Conservation (phyloP, 257 asterid species). For the Coffea canephora region DNA sequence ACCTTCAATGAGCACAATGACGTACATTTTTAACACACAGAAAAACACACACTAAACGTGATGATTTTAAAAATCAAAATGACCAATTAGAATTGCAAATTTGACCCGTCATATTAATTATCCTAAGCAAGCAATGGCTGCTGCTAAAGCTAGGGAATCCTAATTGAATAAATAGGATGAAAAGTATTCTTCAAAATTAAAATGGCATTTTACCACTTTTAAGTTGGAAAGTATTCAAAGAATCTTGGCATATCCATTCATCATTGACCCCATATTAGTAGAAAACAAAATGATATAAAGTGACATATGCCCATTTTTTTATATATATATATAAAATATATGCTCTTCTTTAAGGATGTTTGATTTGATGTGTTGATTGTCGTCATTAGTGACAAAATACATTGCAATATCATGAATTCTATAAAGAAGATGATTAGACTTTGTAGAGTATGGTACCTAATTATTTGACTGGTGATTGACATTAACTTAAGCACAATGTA, state of each 20-base stretch:
- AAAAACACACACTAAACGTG: background rate
- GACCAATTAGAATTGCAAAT: background rate
- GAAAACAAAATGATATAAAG: background rate
- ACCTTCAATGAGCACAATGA: too few relatives aligned
- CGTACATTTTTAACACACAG: background rate
- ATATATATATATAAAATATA: too few relatives aligned
- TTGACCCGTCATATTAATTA: background rate
- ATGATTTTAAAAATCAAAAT: background rate
- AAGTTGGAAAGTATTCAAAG: background rate
- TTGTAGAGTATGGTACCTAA: background rate
- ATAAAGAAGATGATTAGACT: too few relatives aligned
- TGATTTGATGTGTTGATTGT: background rate
- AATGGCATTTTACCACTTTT: background rate
- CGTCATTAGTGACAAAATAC: constrained; percentile 7
- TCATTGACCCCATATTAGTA: background rate
- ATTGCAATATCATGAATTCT: background rate
- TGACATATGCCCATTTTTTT: background rate
- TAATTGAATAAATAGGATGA: background rate
- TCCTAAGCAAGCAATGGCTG: background rate
- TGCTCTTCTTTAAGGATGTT: background rate
- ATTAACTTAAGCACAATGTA: background rate
- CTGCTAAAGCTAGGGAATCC: constrained; percentile 3
- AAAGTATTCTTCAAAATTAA: background rate
- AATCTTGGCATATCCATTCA: background rate
- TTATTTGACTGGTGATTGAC: background rate